Evolutionary conservation across 495 filamentous ascomycete species (phyloP), one percentile per base, ranked within the genome.

Genomic region (Aspergillus incahuasiensis): DNA sequence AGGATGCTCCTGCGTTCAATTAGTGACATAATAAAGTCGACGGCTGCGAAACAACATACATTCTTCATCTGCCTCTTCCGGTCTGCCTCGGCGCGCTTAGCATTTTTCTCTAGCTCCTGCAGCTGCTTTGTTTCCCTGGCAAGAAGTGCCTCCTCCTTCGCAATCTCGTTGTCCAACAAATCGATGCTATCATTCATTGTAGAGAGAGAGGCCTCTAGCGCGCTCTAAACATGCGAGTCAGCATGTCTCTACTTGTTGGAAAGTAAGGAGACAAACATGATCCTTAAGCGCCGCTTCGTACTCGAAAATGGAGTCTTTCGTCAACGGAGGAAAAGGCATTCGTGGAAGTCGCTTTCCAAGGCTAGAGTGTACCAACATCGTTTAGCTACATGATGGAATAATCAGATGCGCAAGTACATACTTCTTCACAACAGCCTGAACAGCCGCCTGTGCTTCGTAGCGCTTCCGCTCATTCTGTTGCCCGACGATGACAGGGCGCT

Each of bases 311-410:
- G 74, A 68, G 30, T 81, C 82, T 54, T 77, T 80, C 5, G 80
- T 76, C 41, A 74, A 68, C 7, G 76, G 80, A 3, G 85, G 84
- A 55, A 88, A 84, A 28, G 81, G 81, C 73, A 84, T 79, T 40
- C 76, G 72, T 24, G 81, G 79, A 13, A 86, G 63, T 39, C 75
- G 69, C 55, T 71, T 76, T 45, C 67, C 74, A 39, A 85, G 66
- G 52, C 73, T 78, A 52, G 24, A 6, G 35, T 28, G 20, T 24
- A 21, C 20, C n/a, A 12, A 28, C 13, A 12, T n/a, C 16, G 18
- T 19, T 22, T 40, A 25, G n/a, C 21, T 19, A 46, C 21, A 15
- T 40, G 20, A 9, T 1, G 30, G n/a, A 3, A 49, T 21, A 19
- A 18, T 15, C 25, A 25, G 8, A 18, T 6, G 18, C 15, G 5